These are phyloP conservation scores for Carex kokanica DNA, from an alignment of 176 grass and related monocot species.

Conservation along the genomic window DNA sequence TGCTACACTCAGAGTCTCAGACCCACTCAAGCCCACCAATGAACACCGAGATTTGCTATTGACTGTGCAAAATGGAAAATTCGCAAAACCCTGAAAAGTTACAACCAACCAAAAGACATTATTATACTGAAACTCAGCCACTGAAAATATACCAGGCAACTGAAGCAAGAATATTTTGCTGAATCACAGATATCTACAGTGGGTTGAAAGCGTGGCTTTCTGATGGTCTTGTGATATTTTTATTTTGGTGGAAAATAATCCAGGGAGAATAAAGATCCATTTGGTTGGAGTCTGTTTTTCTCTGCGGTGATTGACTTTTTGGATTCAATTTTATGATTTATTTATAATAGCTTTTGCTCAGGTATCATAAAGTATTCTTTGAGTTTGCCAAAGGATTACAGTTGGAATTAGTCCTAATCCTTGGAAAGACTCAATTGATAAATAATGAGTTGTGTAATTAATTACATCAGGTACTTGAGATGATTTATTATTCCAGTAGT, in stretches of 20 bases:
- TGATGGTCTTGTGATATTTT: background rate
- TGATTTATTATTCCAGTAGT: background rate
- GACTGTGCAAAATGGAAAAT: background rate
- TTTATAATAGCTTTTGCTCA: background rate
- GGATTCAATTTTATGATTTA: background rate
- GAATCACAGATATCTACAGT: background rate
- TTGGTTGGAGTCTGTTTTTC: background rate
- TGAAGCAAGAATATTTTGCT: background rate
- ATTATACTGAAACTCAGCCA: background rate
- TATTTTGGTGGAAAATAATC: background rate
- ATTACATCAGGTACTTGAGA: background rate
- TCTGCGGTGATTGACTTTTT: background rate
- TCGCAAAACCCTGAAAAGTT: background rate
- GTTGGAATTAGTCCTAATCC: background rate
- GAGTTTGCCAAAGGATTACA: background rate
- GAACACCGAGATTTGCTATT: background rate
- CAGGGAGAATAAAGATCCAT: background rate
- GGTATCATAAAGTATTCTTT: background rate
- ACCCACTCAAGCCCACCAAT: conserved; percentile 37
- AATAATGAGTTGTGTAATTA: background rate
- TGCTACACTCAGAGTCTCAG: background rate
- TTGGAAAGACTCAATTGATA: background rate
- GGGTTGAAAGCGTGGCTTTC: background rate
- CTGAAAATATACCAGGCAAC: background rate
- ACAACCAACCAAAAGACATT: background rate